Conservation (phyloP, 768 basidiomycete genomes). For the Kwoniella mangroviensis region DNA sequence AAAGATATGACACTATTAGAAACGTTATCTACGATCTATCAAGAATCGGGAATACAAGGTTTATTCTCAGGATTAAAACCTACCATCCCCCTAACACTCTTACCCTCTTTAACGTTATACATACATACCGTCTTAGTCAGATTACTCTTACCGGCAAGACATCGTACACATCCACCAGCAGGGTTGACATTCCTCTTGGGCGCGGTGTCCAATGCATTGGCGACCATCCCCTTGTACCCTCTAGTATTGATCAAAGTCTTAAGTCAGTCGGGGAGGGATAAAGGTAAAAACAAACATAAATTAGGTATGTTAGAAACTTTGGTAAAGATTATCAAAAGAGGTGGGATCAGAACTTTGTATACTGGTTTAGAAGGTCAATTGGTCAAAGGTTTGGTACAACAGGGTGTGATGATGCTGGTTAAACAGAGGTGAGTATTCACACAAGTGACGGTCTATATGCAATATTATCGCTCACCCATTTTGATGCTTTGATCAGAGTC, state of each 20-base stretch:
- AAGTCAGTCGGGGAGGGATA: constrained; percentile 29
- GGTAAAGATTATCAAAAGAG: constrained; percentile 18
- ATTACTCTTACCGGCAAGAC: constrained; percentile 28
- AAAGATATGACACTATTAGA: constrained; percentile 12
- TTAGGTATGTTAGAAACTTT: constrained; percentile 19
- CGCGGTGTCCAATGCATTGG: constrained; percentile 45
- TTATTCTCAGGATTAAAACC: constrained; percentile 42
- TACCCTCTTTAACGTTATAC: constrained; percentile 49
- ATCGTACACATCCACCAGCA: constrained; percentile 36
- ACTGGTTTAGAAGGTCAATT: constrained; percentile 47
- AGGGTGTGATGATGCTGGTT: constrained; percentile 53
- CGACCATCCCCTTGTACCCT: constrained; percentile 48
- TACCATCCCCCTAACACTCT: constrained; percentile 42
- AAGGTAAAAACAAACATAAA: constrained; percentile 6
- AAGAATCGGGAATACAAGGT: constrained; percentile 33
- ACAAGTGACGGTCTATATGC: background rate
- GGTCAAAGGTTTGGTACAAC: constrained; percentile 47
- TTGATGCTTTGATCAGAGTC: constrained; percentile 25
- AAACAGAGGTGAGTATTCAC: constrained; percentile 45
- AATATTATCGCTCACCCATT: background rate
- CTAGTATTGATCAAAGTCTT: constrained; percentile 43
- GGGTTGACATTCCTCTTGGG: constrained; percentile 37
- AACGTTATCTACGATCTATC: constrained; percentile 29
- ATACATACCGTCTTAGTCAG: constrained; percentile 40
- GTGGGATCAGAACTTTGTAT: constrained; percentile 41